Base-by-base conservation (phyloP, 192 early-diverging fungal species). In the Coemansia sp. region DNA sequence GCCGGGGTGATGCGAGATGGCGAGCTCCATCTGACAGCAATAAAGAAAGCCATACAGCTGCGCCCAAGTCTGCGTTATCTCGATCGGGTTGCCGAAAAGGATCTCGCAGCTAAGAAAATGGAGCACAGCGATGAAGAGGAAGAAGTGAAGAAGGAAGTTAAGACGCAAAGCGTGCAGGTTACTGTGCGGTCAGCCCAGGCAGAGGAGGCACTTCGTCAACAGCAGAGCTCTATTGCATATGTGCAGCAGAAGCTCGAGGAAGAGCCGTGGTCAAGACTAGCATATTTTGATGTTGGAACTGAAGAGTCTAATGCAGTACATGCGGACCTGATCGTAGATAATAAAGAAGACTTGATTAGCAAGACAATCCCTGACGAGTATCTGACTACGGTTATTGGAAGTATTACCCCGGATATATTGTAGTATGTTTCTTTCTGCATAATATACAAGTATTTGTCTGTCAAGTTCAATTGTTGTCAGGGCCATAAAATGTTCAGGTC, bases 61-160 rank as follows among this genome's bases (percentile, higher is more conserved):
- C 88, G 92, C 1, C 94, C 96, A 9, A 90, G 87, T 22, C 86
- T 98, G 38, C 88, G 88, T 58, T 96, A 98, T 71, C 76, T 96
- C 25, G 94, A 97, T 64, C 88, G 91, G 67, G 93, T 95, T 67
- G 85, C 87, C 27, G 92, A 94, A 49, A 96, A 94, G 65, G 79
- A 70, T 28, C 58, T 31, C 54, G 87, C 85, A 24, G 87, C 88
- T 5, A 85, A 69, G 55, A 88, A 89, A 58, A 76, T 87, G 65
- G 85, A 88, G 56, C 78, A 87, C 31, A 87, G 90, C 62, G 84
- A 89, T 21, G 89, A 92, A 25, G 89, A 88, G 8, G 85, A 84
- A 18, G 86, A 89, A 30, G 84, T 86, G n/a, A 69, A 81, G 9
- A 50, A 69, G 48, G 69, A 71, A 2, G 49, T 32, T 9, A 70